Base-by-base conservation (phyloP, 2,329 filamentous ascomycete genomes). In the Calcarisporium arbuscula region DNA sequence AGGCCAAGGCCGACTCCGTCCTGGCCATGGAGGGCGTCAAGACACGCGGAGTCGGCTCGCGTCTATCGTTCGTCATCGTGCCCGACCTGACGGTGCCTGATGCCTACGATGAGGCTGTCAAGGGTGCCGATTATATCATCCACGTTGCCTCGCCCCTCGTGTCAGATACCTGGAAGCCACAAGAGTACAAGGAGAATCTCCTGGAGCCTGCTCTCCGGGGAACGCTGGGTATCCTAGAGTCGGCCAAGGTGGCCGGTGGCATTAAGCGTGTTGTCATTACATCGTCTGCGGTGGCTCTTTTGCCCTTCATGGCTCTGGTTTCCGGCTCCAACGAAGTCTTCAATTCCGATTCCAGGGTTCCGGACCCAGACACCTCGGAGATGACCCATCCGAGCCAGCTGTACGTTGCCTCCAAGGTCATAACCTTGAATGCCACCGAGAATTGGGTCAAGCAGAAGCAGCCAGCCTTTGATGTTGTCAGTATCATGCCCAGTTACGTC, bases 191-290 rank as follows among this genome's bases (percentile, higher is more conserved):
- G 25, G 20, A 31, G 5, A 36, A 43, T 10, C 35, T 60, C n/a
- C 44, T 62, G 11, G 38, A 48, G 14, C 56, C 60, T 1, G 54
- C 57, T 15, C 46, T 67, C 19, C 49, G 54, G 30, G 59, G 57
- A 15, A 65, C 58, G 1, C 32, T 54, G 5, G 47, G 48, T 5
- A 52, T 68, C 6, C 50, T 69, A 3, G 41, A 57, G 17, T 51
- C 62, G 1, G 64, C 63, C 2, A 28, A 47, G 12, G 57, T 57
- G 34, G 38, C 36, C 6, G 40, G 46, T 2, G 52, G 46, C 0
- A 51, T 70, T n/a, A 51, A 56, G 36, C 53, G 60, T 11, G 45
- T 69, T 8, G 57, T 68, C 14, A 61, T 70, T 32, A 68, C 65
- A 3, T 59, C 54, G 5, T 67, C 62, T 2, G 46, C 54, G 10